Base-by-base conservation (phyloP, 2,329 filamentous ascomycete species). In the Cercospora beticola region DNA sequence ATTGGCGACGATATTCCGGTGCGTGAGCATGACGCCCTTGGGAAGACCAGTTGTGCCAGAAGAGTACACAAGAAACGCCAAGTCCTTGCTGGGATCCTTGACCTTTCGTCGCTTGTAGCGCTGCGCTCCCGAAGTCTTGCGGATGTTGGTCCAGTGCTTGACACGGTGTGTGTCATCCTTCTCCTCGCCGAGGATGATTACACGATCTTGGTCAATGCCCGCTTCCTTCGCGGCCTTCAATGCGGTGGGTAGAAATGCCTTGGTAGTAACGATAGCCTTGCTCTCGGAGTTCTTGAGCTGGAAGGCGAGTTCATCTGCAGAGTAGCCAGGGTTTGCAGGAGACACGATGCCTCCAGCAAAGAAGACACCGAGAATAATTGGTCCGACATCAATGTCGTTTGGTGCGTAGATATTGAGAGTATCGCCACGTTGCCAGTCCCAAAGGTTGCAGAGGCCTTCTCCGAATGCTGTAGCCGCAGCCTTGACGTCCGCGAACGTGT, bases 291-390 rank as follows among this genome's bases (percentile, higher is more conserved):
- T 92, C 74, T 88, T 88, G 69, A 98, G 86, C 81, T 97, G 94
- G 76, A 92, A 93, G 4, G 90, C 89, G 36, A 97, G 85, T 80
- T 98, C 94, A 9, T 92, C 88, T 12, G 87, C 87, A 0, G 92
- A 97, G 81, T 97, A 97, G 4, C 89, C 88, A 21, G 94, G 93
- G 77, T 97, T 97, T 2, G 92, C 93, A 0, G 94, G 93, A n/a
- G 90, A 93, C 10, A 92, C 82, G 62, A 92, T 83, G 31, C 92
- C 93, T 57, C 93, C 94, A 0, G 92, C 91, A 91, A 92, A 97
- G 72, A 91, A 88, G 9, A 88, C 86, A 30, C 93, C 94, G 31
- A 68, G 71, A 52, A 74, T 72, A 5, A 90, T 83, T 0, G 92
- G 90, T 0, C 90, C 92, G 79, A 74, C 69, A 61, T 97, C 94